Evolutionary conservation across 1,284 basidiomycete species (phyloP).

Genomic region (Lentinula novae-zelandiae): DNA sequence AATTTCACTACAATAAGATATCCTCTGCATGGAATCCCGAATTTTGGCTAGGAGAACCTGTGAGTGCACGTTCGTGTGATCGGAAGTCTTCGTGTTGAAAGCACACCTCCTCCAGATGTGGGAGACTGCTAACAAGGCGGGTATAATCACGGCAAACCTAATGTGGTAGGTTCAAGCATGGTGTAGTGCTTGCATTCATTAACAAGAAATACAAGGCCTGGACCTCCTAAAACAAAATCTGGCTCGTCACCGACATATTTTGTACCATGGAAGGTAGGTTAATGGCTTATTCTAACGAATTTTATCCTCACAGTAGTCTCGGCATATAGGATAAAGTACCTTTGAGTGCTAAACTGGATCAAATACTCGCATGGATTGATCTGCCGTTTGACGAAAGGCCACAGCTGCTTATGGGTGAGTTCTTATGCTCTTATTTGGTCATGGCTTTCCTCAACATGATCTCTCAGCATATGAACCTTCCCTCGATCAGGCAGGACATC

Average conservation of each 20-base stretch:
- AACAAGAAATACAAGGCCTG: conserved; percentile 50
- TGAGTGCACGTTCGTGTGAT: conserved; percentile 30
- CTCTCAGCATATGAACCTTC: conserved; percentile 69
- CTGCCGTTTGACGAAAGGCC: conserved; percentile 66
- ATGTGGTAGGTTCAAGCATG: conserved; percentile 69
- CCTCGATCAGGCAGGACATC: conserved; percentile 80
- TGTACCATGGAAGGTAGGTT: conserved; percentile 66
- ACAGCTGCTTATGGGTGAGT: conserved; percentile 72
- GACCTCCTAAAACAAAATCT: conserved; percentile 65
- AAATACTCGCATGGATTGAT: conserved; percentile 78
- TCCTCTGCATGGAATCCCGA: conserved; percentile 59
- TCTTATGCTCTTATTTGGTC: not conserved
- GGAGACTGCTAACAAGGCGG: conserved; percentile 77
- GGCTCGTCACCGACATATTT: conserved; percentile 73
- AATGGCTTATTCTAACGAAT: not conserved
- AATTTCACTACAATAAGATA: conserved; percentile 69
- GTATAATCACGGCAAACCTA: conserved; percentile 76
- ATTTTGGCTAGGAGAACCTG: conserved; percentile 91
- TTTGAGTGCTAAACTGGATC: conserved; percentile 64
- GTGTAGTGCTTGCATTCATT: not conserved
- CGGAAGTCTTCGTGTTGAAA: conserved; percentile 1
- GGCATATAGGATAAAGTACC: conserved; percentile 52
- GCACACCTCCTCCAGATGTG: conserved; percentile 60
- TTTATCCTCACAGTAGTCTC: not conserved
- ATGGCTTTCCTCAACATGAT: conserved; percentile 5